Evolutionary conservation across 2,329 filamentous ascomycete genomes (phyloP).

Genomic region (Trichothecium sympodiale): DNA sequence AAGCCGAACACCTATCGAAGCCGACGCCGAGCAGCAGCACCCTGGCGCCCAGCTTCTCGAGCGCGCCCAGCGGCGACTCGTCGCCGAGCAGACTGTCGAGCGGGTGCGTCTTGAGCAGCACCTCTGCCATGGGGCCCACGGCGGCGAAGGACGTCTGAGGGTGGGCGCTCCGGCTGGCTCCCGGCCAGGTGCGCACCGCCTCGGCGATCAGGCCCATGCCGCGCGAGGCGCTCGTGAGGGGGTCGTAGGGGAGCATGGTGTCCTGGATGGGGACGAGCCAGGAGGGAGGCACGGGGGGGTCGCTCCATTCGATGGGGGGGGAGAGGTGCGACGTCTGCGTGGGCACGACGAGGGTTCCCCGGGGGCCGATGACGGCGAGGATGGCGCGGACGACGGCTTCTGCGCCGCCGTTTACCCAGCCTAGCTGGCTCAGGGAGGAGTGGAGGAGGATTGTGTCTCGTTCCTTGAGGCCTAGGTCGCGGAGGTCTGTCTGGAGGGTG

Average conservation of each 20-base stretch:
- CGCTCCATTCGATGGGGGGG: slow-evolving; percentile 7
- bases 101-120: not conserved
- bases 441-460: slow-evolving; percentile 7
- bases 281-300: slow-evolving; percentile 7
- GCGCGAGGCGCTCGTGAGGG: slow-evolving; percentile 3
- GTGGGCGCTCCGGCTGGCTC: slow-evolving; percentile 7
- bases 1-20: slow-evolving; percentile 7
- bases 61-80: slow-evolving; percentile 2
- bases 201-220: slow-evolving; percentile 8
- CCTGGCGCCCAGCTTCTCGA: slow-evolving; percentile 5
- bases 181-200: slow-evolving; percentile 8
- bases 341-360: slow-evolving; percentile 9
- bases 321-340: slow-evolving; percentile 9
- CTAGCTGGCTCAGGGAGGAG: slow-evolving; percentile 5
- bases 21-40: slow-evolving; percentile 7
- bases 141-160: slow-evolving; percentile 10
- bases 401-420: slow-evolving; percentile 7
- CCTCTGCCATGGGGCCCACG: slow-evolving; percentile 4
- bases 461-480: slow-evolving; percentile 1
- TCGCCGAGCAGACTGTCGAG: slow-evolving; percentile 4
- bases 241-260: slow-evolving; percentile 6
- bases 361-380: slow-evolving; percentile 3
- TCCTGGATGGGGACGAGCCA: slow-evolving; percentile 10
- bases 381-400: slow-evolving; percentile 4
- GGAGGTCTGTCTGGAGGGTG: slow-evolving; percentile 1